Evolutionary conservation across 208 protist genomes (phyloP), one percentile per base, ranked within the genome.

Genomic region (Endotrypanum monterogeii): DNA sequence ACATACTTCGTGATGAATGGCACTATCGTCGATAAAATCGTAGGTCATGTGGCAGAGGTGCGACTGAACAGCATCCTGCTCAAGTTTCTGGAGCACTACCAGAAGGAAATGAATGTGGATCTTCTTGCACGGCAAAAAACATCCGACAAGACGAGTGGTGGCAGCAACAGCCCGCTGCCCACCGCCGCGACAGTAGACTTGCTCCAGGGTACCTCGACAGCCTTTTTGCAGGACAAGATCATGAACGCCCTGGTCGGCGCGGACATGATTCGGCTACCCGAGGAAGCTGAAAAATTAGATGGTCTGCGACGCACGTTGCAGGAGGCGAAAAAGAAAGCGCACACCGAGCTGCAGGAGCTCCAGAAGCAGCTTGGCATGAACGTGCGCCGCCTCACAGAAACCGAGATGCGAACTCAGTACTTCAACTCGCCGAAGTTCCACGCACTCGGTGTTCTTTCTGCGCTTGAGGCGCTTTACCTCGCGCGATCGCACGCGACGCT

Each of bases 1-100:
- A 95, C 92, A 30, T 97, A 93, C 74, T 97, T 97, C 55, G 88
- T 97, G 55, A 93, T 95, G 90, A 88, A 97, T 61, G 89, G 89
- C 61, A 97, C 92, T 20, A 97, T 97, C 32, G 81, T 97, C 58
- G 92, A 97, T 67, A 94, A 92, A 46, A 80, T 95, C 16, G 71
- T 83, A 2, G 89, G 90, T 25, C 85, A 92, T 62, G 63, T 95
- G 54, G 69, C 79, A 12, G 84, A 79, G 32, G 76, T 76, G 18
- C 89, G 90, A 8, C 76, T 97, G 37, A 80, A 89, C 65, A 72
- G 78, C 50, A 97, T 97, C 54, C 73, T 97, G 46, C 69, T 82
- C 28, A 93, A 92, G 60, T 97, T 97, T 63, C 76, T 94, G 3
- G 90, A 95, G 71, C 89, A 97, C 80, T 95, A 93, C 74, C 87